Evolutionary conservation across 768 basidiomycete species (phyloP), one percentile per base, ranked within the genome.

Genomic region (Pisolithus orientalis): DNA sequence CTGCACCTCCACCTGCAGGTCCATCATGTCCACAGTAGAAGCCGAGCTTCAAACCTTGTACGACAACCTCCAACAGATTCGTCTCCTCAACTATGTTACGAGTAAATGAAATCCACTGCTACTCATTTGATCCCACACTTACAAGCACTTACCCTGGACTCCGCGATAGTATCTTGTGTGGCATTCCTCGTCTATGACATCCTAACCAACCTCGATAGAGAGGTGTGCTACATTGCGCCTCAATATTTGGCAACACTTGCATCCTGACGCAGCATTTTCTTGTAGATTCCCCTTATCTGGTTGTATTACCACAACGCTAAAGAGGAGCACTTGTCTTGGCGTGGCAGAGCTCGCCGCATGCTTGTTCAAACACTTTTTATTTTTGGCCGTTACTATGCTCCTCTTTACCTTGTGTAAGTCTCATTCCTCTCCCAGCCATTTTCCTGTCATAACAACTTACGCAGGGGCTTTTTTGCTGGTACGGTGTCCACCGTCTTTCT

Each of bases 311-410:
- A 21, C 17, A 39, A 45, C 14, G 13, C 21, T 11, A 31, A 50
- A 11, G 10, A 34, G 6, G 47, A 16, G 2, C 34, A 28, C 11
- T 21, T n/a, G 31, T 51, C 13, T 32, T 4, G 24, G 13, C 1
- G 7, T 10, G 13, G 27, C 13, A 55, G 34, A 37, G 16, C 34
- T n/a, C 57, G 52, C 16, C 55, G 21, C 25, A 9, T 50, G 13
- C 13, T 65, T 29, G 10, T 64, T n/a, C 50, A 31, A 31, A 13
- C 50, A 1, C 50, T 63, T 25, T 63, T 62, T 42, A 45, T 65
- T 28, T 59, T 63, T 37, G 48, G 60, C 21, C 59, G 63, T n/a
- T 63, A 65, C 42, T 65, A 65, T 24, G 62, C 63, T 14, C 38
- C 62, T 29, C n/a, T 65, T 29, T 63, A 50, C 51, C 53, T 62